A percentile compares a stretch with the other conserved stretches of the same genome.
These are phyloP conservation scores for Nevesoporus exiguus DNA, from an alignment of 768 basidiomycete species.

Conservation along the genomic window DNA sequence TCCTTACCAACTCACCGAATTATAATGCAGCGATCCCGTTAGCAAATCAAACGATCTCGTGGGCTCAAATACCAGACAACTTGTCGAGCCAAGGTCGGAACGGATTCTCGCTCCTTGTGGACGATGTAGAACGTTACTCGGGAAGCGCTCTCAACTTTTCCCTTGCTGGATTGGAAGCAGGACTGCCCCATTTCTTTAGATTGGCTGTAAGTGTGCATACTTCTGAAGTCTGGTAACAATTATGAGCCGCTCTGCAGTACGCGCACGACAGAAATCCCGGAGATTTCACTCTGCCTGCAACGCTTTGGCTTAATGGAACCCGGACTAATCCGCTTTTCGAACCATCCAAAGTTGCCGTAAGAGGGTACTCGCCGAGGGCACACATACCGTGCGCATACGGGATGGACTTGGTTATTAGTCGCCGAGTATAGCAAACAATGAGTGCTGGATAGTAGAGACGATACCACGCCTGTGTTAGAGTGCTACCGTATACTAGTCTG, in stretches of 20 bases:
- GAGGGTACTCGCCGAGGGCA: neutral
- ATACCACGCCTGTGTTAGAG: neutral
- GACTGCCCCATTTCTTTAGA: constrained; percentile 73
- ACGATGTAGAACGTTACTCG: constrained; percentile 80
- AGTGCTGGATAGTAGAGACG: neutral
- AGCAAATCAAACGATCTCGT: constrained; percentile 51
- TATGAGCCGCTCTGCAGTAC: constrained; percentile 38
- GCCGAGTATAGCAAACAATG: neutral
- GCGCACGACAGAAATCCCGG: constrained; percentile 46
- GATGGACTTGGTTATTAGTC: neutral
- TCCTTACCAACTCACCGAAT: constrained; percentile 71
- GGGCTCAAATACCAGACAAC: constrained; percentile 45
- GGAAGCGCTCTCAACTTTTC: constrained; percentile 70
- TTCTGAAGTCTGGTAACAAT: constrained; percentile 1
- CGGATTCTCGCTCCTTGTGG: constrained; percentile 76
- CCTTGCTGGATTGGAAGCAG: constrained; percentile 55
- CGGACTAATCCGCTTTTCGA: constrained; percentile 75
- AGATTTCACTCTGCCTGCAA: constrained; percentile 80
- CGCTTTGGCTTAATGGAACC: constrained; percentile 74
- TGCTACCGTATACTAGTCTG: neutral
- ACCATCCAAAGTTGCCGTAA: constrained; percentile 39
- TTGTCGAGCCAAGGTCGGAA: constrained; percentile 50
- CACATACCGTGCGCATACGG: neutral
- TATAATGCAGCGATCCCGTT: constrained; percentile 56
- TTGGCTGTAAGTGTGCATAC: constrained; percentile 54